These are phyloP conservation scores for Zygoascus tannicola DNA, from an alignment of 805 yeast species.

Conservation along the genomic window DNA sequence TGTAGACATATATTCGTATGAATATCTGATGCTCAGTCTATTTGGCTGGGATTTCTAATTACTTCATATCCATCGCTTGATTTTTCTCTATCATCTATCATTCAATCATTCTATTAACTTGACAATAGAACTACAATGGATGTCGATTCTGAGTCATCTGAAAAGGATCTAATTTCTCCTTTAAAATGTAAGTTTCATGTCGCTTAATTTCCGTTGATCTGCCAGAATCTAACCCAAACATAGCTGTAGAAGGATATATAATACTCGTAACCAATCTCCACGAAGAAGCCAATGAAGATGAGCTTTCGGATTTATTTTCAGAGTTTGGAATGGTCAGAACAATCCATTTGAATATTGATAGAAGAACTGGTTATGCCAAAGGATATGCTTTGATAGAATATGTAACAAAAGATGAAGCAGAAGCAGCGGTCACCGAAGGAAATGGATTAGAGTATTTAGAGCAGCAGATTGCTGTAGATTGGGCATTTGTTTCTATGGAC, in stretches of 20 bases:
- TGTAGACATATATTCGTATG: too few relatives aligned
- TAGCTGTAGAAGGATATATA: constrained; percentile 36
- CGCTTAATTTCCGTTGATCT: background rate
- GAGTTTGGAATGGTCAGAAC: constrained; percentile 34
- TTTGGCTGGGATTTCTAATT: too few relatives aligned
- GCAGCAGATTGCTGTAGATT: constrained; percentile 27
- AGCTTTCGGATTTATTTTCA: constrained; percentile 32
- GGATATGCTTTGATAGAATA: constrained; percentile 37
- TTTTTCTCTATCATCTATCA: too few relatives aligned
- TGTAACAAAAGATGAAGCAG: constrained; percentile 27
- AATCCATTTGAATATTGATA: constrained; percentile 35
- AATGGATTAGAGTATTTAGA: constrained; percentile 31
- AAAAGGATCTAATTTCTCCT: background rate
- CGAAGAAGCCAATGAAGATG: constrained; percentile 40
- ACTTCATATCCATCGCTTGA: too few relatives aligned
- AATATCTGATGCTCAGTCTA: too few relatives aligned
- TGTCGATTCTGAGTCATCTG: background rate
- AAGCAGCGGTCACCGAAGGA: constrained; percentile 26
- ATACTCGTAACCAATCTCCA: constrained; percentile 34
- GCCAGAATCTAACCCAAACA: constrained; percentile 18
- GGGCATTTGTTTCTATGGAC: constrained; percentile 28
- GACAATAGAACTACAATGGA: background rate
- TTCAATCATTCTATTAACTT: too few relatives aligned
- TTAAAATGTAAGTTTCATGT: background rate
- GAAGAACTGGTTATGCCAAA: constrained; percentile 36